Base-by-base conservation (phyloP, 2,329 filamentous ascomycete species). In the Sordariomycetes sp. region DNA sequence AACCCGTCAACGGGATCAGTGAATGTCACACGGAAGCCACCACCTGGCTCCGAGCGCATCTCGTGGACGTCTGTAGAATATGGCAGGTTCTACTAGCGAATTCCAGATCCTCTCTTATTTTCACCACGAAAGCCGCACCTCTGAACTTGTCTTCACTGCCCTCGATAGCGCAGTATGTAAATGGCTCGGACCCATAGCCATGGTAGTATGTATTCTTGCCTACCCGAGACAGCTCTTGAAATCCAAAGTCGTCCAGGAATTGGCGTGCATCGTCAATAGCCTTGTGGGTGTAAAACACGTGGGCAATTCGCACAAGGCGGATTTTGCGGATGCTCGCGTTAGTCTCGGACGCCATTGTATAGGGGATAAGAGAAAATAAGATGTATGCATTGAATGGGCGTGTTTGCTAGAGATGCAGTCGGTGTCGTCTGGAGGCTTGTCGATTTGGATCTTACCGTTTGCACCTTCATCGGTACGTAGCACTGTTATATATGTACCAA, bases 171-270 rank as follows among this genome's bases (percentile, higher is more conserved):
- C 76, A 73, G 61, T 79, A 78, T 1, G 76, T 65, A 59, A 74
- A 80, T 34, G 72, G 72, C 59, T 80, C 76, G 1, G 64, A 65
- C 15, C 77, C 76, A 59, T 78, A 79, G 1, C 77, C 77, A 32
- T 74, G 72, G 61, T 71, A 77, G 67, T 73, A 80, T 50, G 75
- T 70, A 24, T 62, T 67, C 52, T 70, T 65, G 1, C 53, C 53
- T 20, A 25, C 32, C n/a, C 32, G 32, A 10, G 62, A 61, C 42
- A 32, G 17, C 34, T 50, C 48, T 20, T 56, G 54, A 42, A 68
- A 65, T 5, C 65, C 67, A 55, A 66, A 68, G 54, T 68, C 64
- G 15, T 58, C 52, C 25, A 62, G 61, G 55, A 69, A 68, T 25
- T 59, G 50, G 25, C 52, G 10, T 51, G 65, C 64, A 10, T 61